Percentiles rank a stretch among this genome's conserved stretches.
Evolutionary conservation across 441 rosid genomes (phyloP).

Genomic region (Gossypium schwendimanii): DNA sequence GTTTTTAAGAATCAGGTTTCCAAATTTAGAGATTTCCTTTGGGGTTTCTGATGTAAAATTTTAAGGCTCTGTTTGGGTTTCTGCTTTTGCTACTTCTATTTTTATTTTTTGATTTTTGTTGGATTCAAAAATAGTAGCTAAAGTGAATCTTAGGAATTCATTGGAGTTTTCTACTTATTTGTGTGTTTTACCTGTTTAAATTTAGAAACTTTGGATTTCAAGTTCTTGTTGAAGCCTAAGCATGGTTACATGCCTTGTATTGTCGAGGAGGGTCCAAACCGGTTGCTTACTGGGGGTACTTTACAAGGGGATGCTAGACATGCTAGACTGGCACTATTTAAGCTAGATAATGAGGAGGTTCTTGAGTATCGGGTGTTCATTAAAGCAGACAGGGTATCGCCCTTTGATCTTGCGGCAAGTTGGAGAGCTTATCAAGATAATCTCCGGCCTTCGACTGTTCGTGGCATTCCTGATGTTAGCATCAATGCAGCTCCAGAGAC

Average conservation of each 20-base stretch:
- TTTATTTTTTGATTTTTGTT: neutral
- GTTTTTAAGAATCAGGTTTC: neutral
- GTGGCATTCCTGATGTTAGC: constrained; percentile 93
- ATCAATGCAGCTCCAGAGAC: constrained; percentile 53
- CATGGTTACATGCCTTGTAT: constrained; percentile 46
- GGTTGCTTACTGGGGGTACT: constrained; percentile 65
- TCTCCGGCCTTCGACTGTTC: constrained; percentile 82
- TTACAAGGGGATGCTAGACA: constrained; percentile 79
- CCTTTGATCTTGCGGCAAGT: constrained; percentile 96
- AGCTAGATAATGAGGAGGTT: constrained; percentile 57
- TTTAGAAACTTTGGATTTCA: constrained; percentile 88
- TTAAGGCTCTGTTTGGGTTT: constrained; percentile 1
- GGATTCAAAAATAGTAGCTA: neutral
- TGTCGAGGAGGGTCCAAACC: constrained; percentile 85
- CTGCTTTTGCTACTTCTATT: neutral
- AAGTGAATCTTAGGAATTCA: constrained; percentile 1
- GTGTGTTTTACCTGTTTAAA: constrained; percentile 7
- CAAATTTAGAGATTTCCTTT: neutral
- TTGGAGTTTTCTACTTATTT: neutral
- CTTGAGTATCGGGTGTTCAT: constrained; percentile 72
- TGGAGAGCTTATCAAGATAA: constrained; percentile 96
- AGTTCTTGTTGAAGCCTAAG: constrained; percentile 95
- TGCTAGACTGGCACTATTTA: constrained; percentile 64
- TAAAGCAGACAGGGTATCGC: constrained; percentile 85
- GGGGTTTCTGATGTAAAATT: neutral